These are phyloP conservation scores for Leccinum subgranulosum DNA, from an alignment of 768 basidiomycete species.

Conservation along the genomic window DNA sequence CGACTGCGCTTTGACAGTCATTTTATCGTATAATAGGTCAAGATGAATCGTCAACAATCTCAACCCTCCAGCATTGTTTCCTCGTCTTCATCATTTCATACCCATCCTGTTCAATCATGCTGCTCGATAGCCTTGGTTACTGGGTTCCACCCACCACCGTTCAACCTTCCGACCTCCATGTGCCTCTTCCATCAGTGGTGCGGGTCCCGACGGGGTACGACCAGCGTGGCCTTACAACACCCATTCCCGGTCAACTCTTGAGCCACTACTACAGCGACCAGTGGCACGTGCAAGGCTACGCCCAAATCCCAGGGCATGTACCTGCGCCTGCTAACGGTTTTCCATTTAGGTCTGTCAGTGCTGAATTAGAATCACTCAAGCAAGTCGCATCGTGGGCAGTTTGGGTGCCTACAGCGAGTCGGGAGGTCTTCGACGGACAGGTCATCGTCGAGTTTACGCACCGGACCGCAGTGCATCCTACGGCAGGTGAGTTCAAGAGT, in stretches of 20 bases:
- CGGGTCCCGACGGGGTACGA: neutral
- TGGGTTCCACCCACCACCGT: conserved; percentile 8
- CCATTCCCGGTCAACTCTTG: conserved; percentile 9
- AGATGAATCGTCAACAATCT: neutral
- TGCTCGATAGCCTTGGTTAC: neutral
- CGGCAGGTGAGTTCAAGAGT: neutral
- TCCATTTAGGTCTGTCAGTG: neutral
- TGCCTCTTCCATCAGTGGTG: neutral
- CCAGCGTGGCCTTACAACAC: neutral
- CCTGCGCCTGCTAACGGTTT: neutral
- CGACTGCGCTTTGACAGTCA: neutral
- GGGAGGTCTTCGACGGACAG: no score
- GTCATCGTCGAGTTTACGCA: conserved; percentile 3
- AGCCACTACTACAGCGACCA: neutral
- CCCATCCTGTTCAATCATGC: conserved; percentile 3
- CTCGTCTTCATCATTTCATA: neutral
- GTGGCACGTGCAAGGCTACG: neutral
- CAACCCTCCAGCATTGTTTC: neutral
- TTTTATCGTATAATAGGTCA: conserved; percentile 3
- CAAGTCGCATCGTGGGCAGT: neutral
- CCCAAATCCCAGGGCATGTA: neutral
- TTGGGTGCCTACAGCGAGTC: neutral
- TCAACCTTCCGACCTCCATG: conserved; percentile 1
- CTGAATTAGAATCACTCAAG: neutral
- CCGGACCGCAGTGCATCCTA: neutral